Conservation (phyloP, 1,139 yeast genomes). For the Blastobotrys capitulatus region DNA sequence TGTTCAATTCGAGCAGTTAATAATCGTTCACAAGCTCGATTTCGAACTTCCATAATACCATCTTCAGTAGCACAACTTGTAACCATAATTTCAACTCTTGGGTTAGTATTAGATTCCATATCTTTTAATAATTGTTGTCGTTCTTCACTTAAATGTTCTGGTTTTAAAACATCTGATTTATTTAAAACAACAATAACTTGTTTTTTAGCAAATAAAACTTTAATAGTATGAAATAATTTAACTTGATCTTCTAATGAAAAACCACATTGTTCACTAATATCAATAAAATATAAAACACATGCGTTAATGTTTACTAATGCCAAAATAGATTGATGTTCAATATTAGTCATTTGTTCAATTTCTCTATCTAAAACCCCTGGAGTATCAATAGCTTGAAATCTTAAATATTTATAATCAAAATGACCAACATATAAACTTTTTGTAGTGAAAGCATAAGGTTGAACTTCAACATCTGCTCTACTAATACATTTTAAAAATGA, state of each 20-base stretch:
- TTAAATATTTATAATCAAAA: slow-evolving; percentile 92
- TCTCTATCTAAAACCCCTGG: slow-evolving; percentile 99
- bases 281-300: slow-evolving; percentile 96
- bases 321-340: slow-evolving; percentile 98
- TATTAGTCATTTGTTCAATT: slow-evolving; percentile 98
- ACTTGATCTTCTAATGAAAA: slow-evolving; percentile 97
- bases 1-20: slow-evolving; percentile 95
- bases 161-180: slow-evolving; percentile 83
- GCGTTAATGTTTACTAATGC: slow-evolving; percentile 98
- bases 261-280: slow-evolving; percentile 97
- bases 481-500: slow-evolving; percentile 90
- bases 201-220: slow-evolving; percentile 95
- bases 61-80: slow-evolving; percentile 94
- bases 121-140: slow-evolving; percentile 67
- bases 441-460: slow-evolving; percentile 98
- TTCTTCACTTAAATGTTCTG: slow-evolving; percentile 75
- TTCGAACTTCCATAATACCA: slow-evolving; percentile 92
- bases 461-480: slow-evolving; percentile 98
- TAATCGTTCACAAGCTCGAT: slow-evolving; percentile 94
- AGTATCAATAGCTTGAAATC: slow-evolving; percentile 98
- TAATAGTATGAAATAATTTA: slow-evolving; percentile 90
- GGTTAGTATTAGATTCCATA: slow-evolving; percentile 32
- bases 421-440: slow-evolving; percentile 94
- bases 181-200: slow-evolving; percentile 93
- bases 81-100: slow-evolving; percentile 88